These are phyloP conservation scores for Noccaea bulbosa DNA, from an alignment of 345 rosid genomes.

Conservation along the genomic window DNA sequence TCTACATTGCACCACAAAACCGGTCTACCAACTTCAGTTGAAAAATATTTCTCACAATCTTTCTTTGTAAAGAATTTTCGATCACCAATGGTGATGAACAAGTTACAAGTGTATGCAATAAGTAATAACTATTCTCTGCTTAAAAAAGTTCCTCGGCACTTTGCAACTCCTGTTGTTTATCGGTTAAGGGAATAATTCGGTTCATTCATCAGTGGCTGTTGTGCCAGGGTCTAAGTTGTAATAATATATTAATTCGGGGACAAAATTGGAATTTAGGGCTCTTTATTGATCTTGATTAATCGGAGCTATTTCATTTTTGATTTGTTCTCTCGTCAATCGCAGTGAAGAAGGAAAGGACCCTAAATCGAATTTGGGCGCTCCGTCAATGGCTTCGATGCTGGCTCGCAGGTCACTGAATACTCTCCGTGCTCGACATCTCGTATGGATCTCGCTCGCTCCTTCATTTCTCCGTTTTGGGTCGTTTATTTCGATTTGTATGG, in stretches of 20 bases:
- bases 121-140: not conserved
- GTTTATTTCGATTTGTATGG: not conserved
- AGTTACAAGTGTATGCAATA: conserved; percentile 9
- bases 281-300: not conserved
- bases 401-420: conserved; percentile 82
- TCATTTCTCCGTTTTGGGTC: conserved; percentile 7
- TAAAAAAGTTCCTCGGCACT: not conserved
- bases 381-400: conserved; percentile 66
- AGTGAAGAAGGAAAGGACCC: conserved; percentile 35
- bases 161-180: not conserved
- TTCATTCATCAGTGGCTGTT: not conserved
- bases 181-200: conserved; percentile 22
- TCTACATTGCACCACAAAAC: conserved; percentile 67
- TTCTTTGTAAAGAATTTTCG: conserved; percentile 32
- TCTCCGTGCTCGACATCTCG: conserved; percentile 70
- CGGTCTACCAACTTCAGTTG: conserved; percentile 56
- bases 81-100: conserved; percentile 26
- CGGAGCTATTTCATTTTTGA: not conserved
- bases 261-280: conserved; percentile 16
- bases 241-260: not conserved
- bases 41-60: conserved; percentile 21
- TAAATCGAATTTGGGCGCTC: conserved; percentile 19
- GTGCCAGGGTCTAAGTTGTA: conserved; percentile 25
- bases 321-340: conserved; percentile 20
- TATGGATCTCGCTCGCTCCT: conserved; percentile 40